These are phyloP conservation scores for Bullera alba DNA, from an alignment of 768 basidiomycete species.

Conservation along the genomic window DNA sequence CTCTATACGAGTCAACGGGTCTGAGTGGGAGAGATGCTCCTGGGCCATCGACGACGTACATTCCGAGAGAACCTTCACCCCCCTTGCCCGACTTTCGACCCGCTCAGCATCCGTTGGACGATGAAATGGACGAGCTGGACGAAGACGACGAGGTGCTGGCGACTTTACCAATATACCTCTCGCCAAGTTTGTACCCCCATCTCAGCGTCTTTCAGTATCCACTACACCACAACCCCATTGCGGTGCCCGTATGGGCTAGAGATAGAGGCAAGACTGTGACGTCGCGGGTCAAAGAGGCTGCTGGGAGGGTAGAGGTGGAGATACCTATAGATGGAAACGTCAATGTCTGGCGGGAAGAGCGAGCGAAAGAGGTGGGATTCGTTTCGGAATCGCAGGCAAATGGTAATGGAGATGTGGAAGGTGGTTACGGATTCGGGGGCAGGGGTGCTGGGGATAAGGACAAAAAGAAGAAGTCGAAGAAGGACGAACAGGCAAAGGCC, in stretches of 20 bases:
- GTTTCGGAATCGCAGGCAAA: conserved; percentile 20
- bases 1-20: conserved; percentile 1
- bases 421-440: conserved; percentile 26
- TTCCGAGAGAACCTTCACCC: conserved; percentile 25
- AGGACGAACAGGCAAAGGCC: conserved; percentile 22
- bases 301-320: conserved; percentile 43
- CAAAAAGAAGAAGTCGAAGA: conserved; percentile 22
- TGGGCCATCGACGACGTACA: conserved; percentile 30
- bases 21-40: conserved; percentile 12
- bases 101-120: conserved; percentile 6
- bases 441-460: conserved; percentile 16
- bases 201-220: conserved; percentile 46
- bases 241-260: conserved; percentile 29
- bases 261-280: conserved; percentile 36
- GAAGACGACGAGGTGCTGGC: conserved; percentile 36
- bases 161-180: conserved; percentile 44
- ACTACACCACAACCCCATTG: conserved; percentile 23
- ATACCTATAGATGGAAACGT: conserved; percentile 41
- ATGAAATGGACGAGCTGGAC: conserved; percentile 16
- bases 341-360: conserved; percentile 42
- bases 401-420: conserved; percentile 23
- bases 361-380: conserved; percentile 43
- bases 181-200: conserved; percentile 27
- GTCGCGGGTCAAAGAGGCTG: conserved; percentile 39
- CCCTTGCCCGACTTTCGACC: conserved; percentile 18